These are phyloP conservation scores for Coccomyxa subellipsoidea DNA, from an alignment of 163 green algal genomes.

Conservation along the genomic window DNA sequence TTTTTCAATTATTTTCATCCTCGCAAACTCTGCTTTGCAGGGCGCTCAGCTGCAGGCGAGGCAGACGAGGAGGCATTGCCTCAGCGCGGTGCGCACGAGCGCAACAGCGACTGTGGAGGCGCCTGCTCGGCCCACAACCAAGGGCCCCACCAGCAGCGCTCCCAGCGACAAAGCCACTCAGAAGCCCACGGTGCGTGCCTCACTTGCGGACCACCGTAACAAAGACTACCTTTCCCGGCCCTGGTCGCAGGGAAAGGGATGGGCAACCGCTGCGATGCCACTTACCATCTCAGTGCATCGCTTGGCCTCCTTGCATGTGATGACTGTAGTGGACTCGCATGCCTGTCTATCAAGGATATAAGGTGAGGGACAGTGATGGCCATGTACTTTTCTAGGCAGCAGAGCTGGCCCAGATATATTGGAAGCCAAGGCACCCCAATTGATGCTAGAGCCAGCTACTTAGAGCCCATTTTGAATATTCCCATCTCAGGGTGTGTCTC, in stretches of 20 bases:
- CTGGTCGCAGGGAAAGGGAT: neutral
- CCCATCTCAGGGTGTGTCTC: too few species aligned
- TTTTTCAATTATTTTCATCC: neutral
- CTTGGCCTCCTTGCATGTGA: neutral
- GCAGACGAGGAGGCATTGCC: neutral
- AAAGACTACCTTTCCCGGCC: neutral
- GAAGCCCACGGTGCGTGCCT: conserved; percentile 47
- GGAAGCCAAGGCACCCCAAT: too few species aligned
- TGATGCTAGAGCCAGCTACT: too few species aligned
- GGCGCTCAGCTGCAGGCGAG: neutral
- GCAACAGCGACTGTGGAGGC: conserved; percentile 16
- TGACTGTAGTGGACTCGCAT: neutral
- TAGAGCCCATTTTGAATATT: too few species aligned
- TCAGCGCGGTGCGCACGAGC: neutral
- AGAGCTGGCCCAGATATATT: too few species aligned
- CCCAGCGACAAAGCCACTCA: conserved; percentile 1
- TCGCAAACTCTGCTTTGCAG: neutral
- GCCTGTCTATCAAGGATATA: neutral
- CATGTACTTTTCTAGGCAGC: too few species aligned
- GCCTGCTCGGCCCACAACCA: neutral
- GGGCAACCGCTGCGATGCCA: neutral
- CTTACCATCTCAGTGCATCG: neutral
- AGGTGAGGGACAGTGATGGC: too few species aligned
- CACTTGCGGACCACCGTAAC: neutral
- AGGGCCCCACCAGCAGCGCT: neutral